A percentile compares a stretch with the other conserved stretches of the same genome.
phyloP scores from a whole-genome alignment of 768 basidiomycete genomes.

The Cantharellus anzutake region DNA sequence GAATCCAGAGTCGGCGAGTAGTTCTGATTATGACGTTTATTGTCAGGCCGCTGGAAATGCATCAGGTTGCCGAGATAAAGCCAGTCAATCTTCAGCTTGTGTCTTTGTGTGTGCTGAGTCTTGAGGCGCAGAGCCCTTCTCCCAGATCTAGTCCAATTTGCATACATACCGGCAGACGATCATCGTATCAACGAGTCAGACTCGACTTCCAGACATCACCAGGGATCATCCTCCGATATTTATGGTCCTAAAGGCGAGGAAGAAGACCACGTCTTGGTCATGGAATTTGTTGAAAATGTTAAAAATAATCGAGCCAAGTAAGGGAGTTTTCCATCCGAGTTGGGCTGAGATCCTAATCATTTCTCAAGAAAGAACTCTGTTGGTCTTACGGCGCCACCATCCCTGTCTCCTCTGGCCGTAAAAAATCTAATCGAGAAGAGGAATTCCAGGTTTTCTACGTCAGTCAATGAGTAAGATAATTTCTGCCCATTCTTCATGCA shows the following conservation, averaged over 20 bases:
- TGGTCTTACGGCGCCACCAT: background rate
- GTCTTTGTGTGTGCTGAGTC: background rate
- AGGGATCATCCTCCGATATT: constrained; percentile 21
- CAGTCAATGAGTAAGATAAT: constrained; percentile 44
- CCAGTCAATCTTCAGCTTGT: constrained; percentile 15
- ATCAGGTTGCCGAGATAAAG: constrained; percentile 71
- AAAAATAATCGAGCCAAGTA: constrained; percentile 14
- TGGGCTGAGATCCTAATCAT: constrained; percentile 3
- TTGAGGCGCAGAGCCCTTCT: constrained; percentile 43
- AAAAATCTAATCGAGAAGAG: constrained; percentile 56
- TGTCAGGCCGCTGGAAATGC: constrained; percentile 55
- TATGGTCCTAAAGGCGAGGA: constrained; percentile 17
- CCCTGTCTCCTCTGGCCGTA: constrained; percentile 33
- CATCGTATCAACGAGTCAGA: constrained; percentile 31
- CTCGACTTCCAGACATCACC: constrained; percentile 13
- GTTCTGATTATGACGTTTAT: background rate
- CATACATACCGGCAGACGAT: constrained; percentile 51
- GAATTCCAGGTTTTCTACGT: constrained; percentile 41
- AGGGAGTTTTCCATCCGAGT: background rate
- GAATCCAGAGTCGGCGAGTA: background rate
- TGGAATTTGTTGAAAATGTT: constrained; percentile 28
- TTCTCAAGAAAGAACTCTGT: background rate
- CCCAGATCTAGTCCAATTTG: constrained; percentile 63
- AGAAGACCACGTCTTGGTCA: constrained; percentile 31
- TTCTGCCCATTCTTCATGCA: background rate